These are phyloP conservation scores for Biscutella laevigata DNA, from an alignment of 441 rosid species.

Conservation along the genomic window DNA sequence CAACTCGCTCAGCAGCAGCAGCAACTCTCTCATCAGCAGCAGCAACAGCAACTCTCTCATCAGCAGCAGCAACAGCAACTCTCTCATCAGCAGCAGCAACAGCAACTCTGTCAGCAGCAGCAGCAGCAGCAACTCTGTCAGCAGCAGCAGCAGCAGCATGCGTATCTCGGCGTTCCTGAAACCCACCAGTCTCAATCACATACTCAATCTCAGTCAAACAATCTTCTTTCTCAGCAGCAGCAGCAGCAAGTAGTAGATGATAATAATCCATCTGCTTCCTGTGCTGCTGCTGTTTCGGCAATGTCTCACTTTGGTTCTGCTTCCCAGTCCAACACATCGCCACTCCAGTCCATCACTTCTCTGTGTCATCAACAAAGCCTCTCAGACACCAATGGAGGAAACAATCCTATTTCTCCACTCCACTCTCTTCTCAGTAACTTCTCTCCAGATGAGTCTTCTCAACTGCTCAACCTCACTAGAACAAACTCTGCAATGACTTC, in stretches of 20 bases:
- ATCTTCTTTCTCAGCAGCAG: slow-evolving; percentile 58
- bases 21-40: no score
- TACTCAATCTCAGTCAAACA: slow-evolving; percentile 41
- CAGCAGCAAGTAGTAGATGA: slow-evolving; percentile 57
- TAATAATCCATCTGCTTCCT: slow-evolving; percentile 38
- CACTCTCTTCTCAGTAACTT: slow-evolving; percentile 74
- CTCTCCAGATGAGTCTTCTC: slow-evolving; percentile 65
- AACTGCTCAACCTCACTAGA: slow-evolving; percentile 50
- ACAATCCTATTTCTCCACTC: slow-evolving; percentile 59
- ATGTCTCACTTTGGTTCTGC: slow-evolving; percentile 53
- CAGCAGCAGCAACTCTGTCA: slow-evolving; percentile 47
- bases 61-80: no score
- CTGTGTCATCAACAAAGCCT: slow-evolving; percentile 74
- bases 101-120: no score
- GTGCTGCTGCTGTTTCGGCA: slow-evolving; percentile 36
- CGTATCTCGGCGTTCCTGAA: slow-evolving; percentile 50
- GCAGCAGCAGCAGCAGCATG: slow-evolving; percentile 56
- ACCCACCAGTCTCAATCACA: slow-evolving; percentile 47
- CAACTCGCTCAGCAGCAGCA: no score
- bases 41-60: no score
- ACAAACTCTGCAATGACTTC: slow-evolving; percentile 47
- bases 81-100: no score
- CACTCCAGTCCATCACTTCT: slow-evolving; percentile 50
- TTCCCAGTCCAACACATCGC: slow-evolving; percentile 48
- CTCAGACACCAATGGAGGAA: slow-evolving; percentile 75